Evolutionary conservation across 441 rosid genomes (phyloP), one percentile per base, ranked within the genome.

Genomic region (Dalechampia spathulata): DNA sequence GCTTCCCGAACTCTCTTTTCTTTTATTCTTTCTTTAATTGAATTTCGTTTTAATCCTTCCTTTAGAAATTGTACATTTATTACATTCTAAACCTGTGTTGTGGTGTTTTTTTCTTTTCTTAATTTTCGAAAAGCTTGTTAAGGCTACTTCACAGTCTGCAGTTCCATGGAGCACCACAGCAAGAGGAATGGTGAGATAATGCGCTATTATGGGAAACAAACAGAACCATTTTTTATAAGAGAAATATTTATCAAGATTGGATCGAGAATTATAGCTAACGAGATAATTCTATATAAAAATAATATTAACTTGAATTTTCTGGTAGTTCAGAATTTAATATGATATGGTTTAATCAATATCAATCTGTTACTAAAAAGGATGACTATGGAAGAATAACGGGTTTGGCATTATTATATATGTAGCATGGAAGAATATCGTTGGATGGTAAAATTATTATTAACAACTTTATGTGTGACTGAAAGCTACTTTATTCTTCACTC

Each of bases 151-250:
- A 22, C 62, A 69, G 62, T 64, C 84, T 36, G 63, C 77, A 42
- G 77, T 63, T 38, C 52, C 74, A 26, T 58, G 72, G 73, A 76
- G 77, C 64, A 66, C 79, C 49, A 59, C 72, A 30, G 62, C 80
- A 49, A 70, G 64, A 73, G 76, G 71, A 80, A 75, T 67, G 86
- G 86, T 83, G 77, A 76, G 80, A 63, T 36, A 46, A 40, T 40
- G n/a, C n/a, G n/a, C n/a, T n/a, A n/a, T n/a, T n/a, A n/a, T n/a
- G n/a, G n/a, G n/a, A n/a, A n/a, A n/a, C n/a, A n/a, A n/a, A n/a
- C n/a, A n/a, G n/a, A n/a, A n/a, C n/a, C n/a, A n/a, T n/a, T n/a
- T n/a, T n/a, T n/a, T n/a, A n/a, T n/a, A n/a, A n/a, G n/a, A n/a
- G n/a, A n/a, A n/a, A n/a, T n/a, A n/a, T n/a, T n/a, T n/a, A n/a